These are phyloP conservation scores for Kazachstania viticola DNA, from an alignment of 805 yeast species.

Conservation along the genomic window DNA sequence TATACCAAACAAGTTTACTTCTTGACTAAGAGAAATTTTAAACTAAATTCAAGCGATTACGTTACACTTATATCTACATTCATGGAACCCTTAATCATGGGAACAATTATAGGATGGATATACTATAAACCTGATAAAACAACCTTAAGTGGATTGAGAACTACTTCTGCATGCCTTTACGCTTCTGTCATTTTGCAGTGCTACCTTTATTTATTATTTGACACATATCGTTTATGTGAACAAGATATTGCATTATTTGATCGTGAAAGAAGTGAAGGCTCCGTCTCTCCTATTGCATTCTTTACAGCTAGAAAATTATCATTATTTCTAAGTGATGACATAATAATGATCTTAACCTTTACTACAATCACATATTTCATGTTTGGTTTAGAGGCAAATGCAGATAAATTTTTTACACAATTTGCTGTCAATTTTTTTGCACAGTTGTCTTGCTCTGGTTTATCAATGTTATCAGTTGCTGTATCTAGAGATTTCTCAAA, in stretches of 20 bases:
- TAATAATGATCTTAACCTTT: constrained; percentile 48
- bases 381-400: constrained; percentile 52
- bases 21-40: constrained; percentile 34
- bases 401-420: constrained; percentile 47
- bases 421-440: constrained; percentile 48
- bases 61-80: constrained; percentile 35
- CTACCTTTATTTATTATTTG: constrained; percentile 45
- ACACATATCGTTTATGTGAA: constrained; percentile 44
- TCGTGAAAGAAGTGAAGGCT: constrained; percentile 61
- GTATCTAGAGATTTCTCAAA: constrained; percentile 48
- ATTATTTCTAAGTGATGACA: constrained; percentile 56
- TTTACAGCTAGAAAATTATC: constrained; percentile 54
- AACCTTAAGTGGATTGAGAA: constrained; percentile 46
- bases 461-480: constrained; percentile 33
- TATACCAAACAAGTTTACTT: constrained; percentile 34
- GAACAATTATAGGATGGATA: constrained; percentile 65
- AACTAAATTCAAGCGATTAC: constrained; percentile 40
- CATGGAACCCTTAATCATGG: constrained; percentile 39
- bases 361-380: constrained; percentile 59
- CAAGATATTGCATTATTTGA: constrained; percentile 45
- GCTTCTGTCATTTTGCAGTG: constrained; percentile 42
- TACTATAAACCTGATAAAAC: constrained; percentile 43
- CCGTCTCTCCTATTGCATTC: constrained; percentile 57
- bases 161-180: constrained; percentile 43
- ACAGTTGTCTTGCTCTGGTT: constrained; percentile 31